Percentiles rank a stretch among this genome's conserved stretches.
These are phyloP conservation scores for Emericellopsis cladophorae DNA, from an alignment of 2,329 filamentous ascomycete species.

Conservation along the genomic window DNA sequence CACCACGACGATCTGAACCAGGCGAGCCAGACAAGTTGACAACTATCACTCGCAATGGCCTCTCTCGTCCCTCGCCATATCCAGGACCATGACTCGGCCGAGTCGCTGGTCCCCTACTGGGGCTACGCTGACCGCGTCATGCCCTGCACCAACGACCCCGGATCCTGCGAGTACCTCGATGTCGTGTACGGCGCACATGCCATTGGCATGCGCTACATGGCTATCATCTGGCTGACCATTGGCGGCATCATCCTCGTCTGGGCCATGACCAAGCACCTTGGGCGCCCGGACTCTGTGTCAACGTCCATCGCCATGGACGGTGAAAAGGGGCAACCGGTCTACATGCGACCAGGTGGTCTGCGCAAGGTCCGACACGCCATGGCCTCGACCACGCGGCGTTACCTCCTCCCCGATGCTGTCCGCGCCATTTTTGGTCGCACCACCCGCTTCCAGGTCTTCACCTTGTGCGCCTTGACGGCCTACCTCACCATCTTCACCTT, in stretches of 20 bases:
- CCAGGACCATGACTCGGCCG: constrained; percentile 25
- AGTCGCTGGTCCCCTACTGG: constrained; percentile 27
- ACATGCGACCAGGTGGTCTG: constrained; percentile 6
- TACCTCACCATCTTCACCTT: constrained; percentile 61
- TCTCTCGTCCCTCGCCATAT: constrained; percentile 18
- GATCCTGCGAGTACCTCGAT: constrained; percentile 38
- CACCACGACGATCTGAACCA: no score
- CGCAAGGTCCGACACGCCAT: constrained; percentile 21
- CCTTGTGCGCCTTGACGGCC: constrained; percentile 40
- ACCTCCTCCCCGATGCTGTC: constrained; percentile 48
- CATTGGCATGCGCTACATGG: constrained; percentile 33
- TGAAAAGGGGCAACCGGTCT: not conserved
- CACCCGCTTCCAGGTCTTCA: constrained; percentile 53
- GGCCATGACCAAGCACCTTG: constrained; percentile 15
- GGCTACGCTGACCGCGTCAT: constrained; percentile 31
- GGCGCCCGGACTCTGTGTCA: constrained; percentile 15
- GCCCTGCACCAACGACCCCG: constrained; percentile 31
- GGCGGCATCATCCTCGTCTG: constrained; percentile 28
- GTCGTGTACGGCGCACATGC: constrained; percentile 36
- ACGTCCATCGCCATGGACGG: not conserved
- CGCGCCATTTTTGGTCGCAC: constrained; percentile 51
- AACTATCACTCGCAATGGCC: not conserved
- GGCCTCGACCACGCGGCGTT: constrained; percentile 27
- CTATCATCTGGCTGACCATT: constrained; percentile 35
- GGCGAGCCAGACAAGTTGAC: not conserved